A percentile compares a stretch with the other conserved stretches of the same genome.
Evolutionary conservation across 2,329 filamentous ascomycete genomes (phyloP).

Genomic region (Fusarium agapanthi): DNA sequence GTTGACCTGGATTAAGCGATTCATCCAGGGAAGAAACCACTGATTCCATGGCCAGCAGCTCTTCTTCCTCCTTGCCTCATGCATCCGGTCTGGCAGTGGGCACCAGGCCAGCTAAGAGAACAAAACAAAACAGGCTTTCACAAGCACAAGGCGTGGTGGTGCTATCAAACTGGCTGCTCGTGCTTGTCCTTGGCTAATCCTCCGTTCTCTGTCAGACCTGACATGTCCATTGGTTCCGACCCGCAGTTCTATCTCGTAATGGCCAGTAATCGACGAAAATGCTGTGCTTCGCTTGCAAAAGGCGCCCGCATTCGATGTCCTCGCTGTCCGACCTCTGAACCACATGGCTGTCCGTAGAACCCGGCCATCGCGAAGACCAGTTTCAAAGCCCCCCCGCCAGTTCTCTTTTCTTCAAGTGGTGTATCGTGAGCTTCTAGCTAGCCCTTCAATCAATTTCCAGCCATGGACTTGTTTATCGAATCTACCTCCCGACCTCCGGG

Average conservation of each 20-base stretch:
- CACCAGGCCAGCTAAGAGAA: not conserved
- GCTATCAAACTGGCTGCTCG: slow-evolving; percentile 10
- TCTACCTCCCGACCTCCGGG: slow-evolving; percentile 1
- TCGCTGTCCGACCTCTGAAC: slow-evolving; percentile 7
- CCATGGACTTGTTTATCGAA: slow-evolving; percentile 10
- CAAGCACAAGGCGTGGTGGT: slow-evolving; percentile 31
- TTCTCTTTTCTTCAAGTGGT: not conserved
- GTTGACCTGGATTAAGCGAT: not conserved
- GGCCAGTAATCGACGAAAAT: slow-evolving; percentile 24
- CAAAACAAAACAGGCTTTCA: slow-evolving; percentile 35
- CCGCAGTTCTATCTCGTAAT: slow-evolving; percentile 26
- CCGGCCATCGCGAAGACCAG: slow-evolving; percentile 19
- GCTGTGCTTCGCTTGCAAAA: slow-evolving; percentile 19
- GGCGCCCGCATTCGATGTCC: slow-evolving; percentile 12
- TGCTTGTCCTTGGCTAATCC: slow-evolving; percentile 21
- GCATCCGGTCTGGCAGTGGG: not conserved
- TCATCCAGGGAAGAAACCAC: slow-evolving; percentile 15
- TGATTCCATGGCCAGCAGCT: not conserved
- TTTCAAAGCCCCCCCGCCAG: not conserved
- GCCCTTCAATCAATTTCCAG: not conserved
- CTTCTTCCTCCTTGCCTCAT: not conserved
- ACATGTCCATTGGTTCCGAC: slow-evolving; percentile 28
- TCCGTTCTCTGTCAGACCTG: slow-evolving; percentile 9
- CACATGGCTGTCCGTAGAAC: slow-evolving; percentile 30
- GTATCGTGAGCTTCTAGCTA: slow-evolving; percentile 6